Evolutionary conservation across 2,329 filamentous ascomycete genomes (phyloP).

Genomic region (Aspergillus felis): DNA sequence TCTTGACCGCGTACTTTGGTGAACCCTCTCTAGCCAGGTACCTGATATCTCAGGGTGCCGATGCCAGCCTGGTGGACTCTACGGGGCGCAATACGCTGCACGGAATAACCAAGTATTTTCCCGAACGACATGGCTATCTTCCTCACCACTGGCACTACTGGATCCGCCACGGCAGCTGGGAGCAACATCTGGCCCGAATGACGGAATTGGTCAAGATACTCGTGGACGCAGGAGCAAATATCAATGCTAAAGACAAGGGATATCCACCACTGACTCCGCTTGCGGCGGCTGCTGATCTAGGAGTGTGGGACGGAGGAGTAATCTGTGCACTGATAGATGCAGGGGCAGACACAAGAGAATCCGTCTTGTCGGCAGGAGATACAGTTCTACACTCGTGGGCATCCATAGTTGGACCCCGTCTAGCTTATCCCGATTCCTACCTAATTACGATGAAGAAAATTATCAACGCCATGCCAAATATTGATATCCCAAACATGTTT

Average conservation of each 20-base stretch:
- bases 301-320: slow-evolving; percentile 22
- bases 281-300: slow-evolving; percentile 17
- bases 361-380: slow-evolving; percentile 10
- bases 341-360: slow-evolving; percentile 17
- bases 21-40: slow-evolving; percentile 15
- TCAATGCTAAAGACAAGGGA: slow-evolving; percentile 12
- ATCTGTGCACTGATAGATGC: slow-evolving; percentile 17
- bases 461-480: slow-evolving; percentile 8
- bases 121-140: slow-evolving; percentile 22
- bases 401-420: slow-evolving; percentile 15
- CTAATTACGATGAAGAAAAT: slow-evolving; percentile 14
- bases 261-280: slow-evolving; percentile 20
- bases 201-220: slow-evolving; percentile 12
- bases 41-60: slow-evolving; percentile 19
- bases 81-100: slow-evolving; percentile 23
- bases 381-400: slow-evolving; percentile 25
- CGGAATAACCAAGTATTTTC: slow-evolving; percentile 17
- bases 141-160: slow-evolving; percentile 27
- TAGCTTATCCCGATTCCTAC: slow-evolving; percentile 22
- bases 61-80: slow-evolving; percentile 16
- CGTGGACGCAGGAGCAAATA: slow-evolving; percentile 11
- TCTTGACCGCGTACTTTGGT: slow-evolving; percentile 19
- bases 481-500: slow-evolving; percentile 15
- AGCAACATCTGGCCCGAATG: slow-evolving; percentile 16
- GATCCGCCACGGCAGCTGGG: slow-evolving; percentile 26